Evolutionary conservation across 495 filamentous ascomycete species (phyloP).

Genomic region (Aspergillus panamensis): DNA sequence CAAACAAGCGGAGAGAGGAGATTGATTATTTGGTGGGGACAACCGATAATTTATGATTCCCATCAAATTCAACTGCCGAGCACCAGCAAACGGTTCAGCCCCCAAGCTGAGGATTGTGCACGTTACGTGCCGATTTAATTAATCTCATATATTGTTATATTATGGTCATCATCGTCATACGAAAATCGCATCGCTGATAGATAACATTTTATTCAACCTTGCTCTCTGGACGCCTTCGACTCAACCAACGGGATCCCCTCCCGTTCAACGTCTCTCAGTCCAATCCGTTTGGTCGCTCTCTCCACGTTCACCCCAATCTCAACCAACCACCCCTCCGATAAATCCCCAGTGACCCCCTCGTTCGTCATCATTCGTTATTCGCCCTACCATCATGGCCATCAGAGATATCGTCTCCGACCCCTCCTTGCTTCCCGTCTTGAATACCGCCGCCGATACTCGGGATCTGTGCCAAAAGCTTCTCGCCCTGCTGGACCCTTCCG

Average conservation of each 20-base stretch:
- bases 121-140: no score
- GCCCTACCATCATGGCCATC: constrained; percentile 39
- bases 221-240: neutral
- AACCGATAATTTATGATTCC: neutral
- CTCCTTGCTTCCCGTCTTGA: constrained; percentile 65
- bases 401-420: constrained; percentile 67
- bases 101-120: no score
- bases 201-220: no score
- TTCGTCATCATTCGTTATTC: constrained; percentile 9
- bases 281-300: constrained; percentile 12
- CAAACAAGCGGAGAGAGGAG: neutral
- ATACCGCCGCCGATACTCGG: constrained; percentile 64
- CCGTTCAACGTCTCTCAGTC: neutral
- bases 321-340: neutral
- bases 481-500: constrained; percentile 51
- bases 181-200: no score
- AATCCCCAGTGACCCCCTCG: constrained; percentile 9
- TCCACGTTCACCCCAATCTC: constrained; percentile 20
- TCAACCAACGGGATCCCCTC: neutral
- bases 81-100: no score
- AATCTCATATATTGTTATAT: no score
- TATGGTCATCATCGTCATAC: no score
- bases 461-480: constrained; percentile 72
- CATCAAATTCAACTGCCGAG: no score
- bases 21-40: neutral